Percentiles rank a stretch among this genome's conserved stretches.
Conservation (phyloP, 148 eudicot species). For the Fallopia convolvulus region DNA sequence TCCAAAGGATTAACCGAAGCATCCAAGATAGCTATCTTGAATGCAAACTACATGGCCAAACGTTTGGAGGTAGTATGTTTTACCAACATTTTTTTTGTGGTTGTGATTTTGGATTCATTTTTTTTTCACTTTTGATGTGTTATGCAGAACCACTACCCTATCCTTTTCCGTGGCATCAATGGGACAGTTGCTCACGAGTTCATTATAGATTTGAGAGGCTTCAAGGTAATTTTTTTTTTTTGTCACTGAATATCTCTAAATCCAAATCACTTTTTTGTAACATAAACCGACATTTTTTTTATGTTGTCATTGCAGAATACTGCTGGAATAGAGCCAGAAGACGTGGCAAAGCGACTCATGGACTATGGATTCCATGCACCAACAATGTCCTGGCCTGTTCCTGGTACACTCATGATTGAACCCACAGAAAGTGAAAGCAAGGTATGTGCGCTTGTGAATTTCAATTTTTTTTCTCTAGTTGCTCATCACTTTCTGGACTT, state of each 20-base stretch:
- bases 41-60: slow-evolving; percentile 98
- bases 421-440: slow-evolving; percentile 99
- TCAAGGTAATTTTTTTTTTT: slow-evolving; percentile 45
- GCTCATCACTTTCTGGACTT: too few species aligned
- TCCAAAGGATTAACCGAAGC: slow-evolving; percentile 94
- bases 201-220: slow-evolving; percentile 81
- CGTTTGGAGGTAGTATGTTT: slow-evolving; percentile 68
- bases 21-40: slow-evolving; percentile 91
- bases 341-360: slow-evolving; percentile 95
- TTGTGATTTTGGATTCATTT: neutral
- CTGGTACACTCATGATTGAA: slow-evolving; percentile 98
- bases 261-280: neutral
- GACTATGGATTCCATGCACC: slow-evolving; percentile 98
- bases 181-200: slow-evolving; percentile 98
- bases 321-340: slow-evolving; percentile 96
- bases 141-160: slow-evolving; percentile 69
- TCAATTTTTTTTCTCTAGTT: too few species aligned
- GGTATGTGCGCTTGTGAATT: slow-evolving; percentile 26
- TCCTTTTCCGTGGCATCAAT: slow-evolving; percentile 97
- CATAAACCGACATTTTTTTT: slow-evolving; percentile 10
- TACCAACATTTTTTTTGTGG: neutral
- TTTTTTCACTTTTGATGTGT: neutral
- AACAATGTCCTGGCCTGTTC: slow-evolving; percentile 99
- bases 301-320: slow-evolving; percentile 44
- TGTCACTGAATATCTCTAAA: neutral